phyloP scores from a whole-genome alignment of 148 eudicot species.

The Vaccinium myrtillus region DNA sequence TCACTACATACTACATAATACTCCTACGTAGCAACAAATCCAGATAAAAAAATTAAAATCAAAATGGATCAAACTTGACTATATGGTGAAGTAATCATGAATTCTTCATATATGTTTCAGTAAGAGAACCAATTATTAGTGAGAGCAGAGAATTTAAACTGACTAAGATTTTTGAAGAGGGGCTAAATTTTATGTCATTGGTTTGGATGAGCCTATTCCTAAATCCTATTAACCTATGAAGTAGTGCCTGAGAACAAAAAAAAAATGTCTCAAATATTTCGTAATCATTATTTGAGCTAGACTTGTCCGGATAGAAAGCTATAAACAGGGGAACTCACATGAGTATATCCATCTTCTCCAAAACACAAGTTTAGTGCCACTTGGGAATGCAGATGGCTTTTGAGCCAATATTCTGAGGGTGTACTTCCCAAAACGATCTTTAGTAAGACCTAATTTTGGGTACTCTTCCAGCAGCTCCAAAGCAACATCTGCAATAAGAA shows the following conservation, averaged over 20 bases:
- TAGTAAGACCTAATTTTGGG: not conserved
- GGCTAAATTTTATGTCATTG: not conserved
- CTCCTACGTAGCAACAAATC: not conserved
- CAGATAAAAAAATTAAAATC: not conserved
- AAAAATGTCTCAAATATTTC: not conserved
- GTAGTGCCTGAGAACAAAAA: not conserved
- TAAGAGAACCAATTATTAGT: not conserved
- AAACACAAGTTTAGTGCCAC: not conserved
- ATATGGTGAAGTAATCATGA: not conserved
- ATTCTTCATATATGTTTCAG: not conserved
- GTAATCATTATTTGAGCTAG: not conserved
- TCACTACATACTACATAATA: not conserved
- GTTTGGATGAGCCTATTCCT: not conserved
- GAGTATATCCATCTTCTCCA: constrained; percentile 5
- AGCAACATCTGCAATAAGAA: not conserved
- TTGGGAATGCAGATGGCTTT: constrained; percentile 5
- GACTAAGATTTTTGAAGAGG: not conserved
- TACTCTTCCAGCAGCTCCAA: not conserved
- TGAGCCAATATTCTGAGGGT: not conserved
- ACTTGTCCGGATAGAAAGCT: not conserved
- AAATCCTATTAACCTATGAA: not conserved
- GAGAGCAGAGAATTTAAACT: not conserved
- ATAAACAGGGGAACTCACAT: not conserved
- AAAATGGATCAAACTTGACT: not conserved
- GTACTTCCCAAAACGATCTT: not conserved